Evolutionary conservation across 176 grass and related monocot species (phyloP), one percentile per base, ranked within the genome.

Genomic region (Echinochloa phyllopogon): DNA sequence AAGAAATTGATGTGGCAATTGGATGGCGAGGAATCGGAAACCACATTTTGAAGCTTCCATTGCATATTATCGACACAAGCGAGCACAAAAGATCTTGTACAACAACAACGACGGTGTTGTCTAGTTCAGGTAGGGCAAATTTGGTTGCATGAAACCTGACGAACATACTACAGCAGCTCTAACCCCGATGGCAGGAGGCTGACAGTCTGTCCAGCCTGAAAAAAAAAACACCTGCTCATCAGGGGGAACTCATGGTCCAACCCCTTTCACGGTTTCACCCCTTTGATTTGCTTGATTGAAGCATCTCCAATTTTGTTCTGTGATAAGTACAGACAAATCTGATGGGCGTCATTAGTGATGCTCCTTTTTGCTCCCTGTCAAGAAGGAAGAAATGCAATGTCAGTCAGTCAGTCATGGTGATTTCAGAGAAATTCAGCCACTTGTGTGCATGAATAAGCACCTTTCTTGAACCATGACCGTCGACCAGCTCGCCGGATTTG

Each of bases 391-490:
- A 83, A 47, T 79, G n/a, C 66, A 25, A 38, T 13, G 12, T 74
- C 76, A 73, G 80, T 69, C n/a, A 73, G 80, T 69, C n/a, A 50
- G 23, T 85, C 17, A 63, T 60, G 40, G 21, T 2, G 39, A 71
- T 55, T 83, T 84, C 37, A 80, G 52, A 68, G n/a, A 13, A 56
- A 62, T 71, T 59, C 21, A 39, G 50, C 10, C 12, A 10, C 37
- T 50, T 1, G 33, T 66, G 45, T 65, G 49, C 40, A 86, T 80
- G 33, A 62, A n/a, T 21, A 59, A 57, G 18, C 69, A 97, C 94
- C 94, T 94, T 75, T 97, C 56, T 89, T 88, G 76, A 92, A 94
- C 93, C 91, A 96, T 42, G 91, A 81, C 65, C 86, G 92, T 45
- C 84, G 88, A 38, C 79, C 78, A 24, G 91, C 86, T 79, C 81